phyloP scores from a whole-genome alignment of 2,329 filamentous ascomycete genomes.

The Ophiobolus disseminans region DNA sequence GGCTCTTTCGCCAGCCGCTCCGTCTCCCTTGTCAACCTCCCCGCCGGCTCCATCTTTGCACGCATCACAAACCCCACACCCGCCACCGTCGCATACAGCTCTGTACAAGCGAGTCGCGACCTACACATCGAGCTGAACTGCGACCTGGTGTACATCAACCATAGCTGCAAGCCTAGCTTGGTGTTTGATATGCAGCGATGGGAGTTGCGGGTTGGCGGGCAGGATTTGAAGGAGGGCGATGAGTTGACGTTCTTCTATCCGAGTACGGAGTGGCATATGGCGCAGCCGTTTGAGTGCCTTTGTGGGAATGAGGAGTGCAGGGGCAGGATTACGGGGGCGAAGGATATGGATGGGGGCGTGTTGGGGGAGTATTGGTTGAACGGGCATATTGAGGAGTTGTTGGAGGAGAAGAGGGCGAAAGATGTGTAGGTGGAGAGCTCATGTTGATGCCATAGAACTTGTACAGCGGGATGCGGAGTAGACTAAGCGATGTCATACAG shows the following conservation, averaged over 20 bases:
- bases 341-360: constrained; percentile 62
- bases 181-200: constrained; percentile 59
- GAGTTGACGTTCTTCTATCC: constrained; percentile 72
- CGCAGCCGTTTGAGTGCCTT: constrained; percentile 72
- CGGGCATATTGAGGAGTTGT: constrained; percentile 40
- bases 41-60: constrained; percentile 59
- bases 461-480: background rate
- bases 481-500: background rate
- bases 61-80: constrained; percentile 58
- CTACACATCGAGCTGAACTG: constrained; percentile 64
- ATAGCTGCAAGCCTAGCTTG: constrained; percentile 61
- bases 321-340: constrained; percentile 69
- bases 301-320: constrained; percentile 66
- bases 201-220: constrained; percentile 63
- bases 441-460: background rate
- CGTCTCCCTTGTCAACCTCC: constrained; percentile 58
- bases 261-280: constrained; percentile 77
- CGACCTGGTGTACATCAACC: constrained; percentile 65
- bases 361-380: constrained; percentile 62
- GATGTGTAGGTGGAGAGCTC: background rate
- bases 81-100: constrained; percentile 57
- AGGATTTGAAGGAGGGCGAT: constrained; percentile 47
- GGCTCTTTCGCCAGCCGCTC: constrained; percentile 54
- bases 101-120: constrained; percentile 58
- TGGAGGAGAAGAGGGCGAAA: constrained; percentile 27